Conservation (phyloP, 768 basidiomycete species). For the Neoboletus brunneissimus region DNA sequence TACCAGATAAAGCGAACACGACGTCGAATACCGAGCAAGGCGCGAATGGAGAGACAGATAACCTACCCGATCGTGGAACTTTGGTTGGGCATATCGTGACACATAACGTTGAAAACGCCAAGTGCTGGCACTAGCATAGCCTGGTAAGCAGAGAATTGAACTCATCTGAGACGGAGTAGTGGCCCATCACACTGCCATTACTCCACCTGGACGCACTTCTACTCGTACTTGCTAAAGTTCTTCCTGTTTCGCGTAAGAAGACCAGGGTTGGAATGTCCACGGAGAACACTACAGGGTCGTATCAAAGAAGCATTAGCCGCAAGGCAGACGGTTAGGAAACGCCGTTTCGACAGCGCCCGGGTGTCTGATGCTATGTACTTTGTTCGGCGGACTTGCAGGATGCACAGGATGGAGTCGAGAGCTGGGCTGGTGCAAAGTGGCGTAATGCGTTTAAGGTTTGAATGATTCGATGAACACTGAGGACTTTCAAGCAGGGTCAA, state of each 20-base stretch:
- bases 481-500: not conserved
- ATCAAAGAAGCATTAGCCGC: not conserved
- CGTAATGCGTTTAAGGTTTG: not conserved
- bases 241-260: conserved; percentile 6
- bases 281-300: not conserved
- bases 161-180: not conserved
- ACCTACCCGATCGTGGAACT: not conserved
- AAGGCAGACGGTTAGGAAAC: not conserved
- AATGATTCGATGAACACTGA: not conserved
- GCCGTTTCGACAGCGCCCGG: not conserved
- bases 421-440: not conserved
- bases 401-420: not conserved
- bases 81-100: not conserved
- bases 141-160: not conserved
- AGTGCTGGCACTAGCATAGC: not conserved
- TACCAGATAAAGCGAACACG: not conserved
- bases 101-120: not conserved
- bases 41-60: not conserved
- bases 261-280: not conserved
- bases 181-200: conserved; percentile 1
- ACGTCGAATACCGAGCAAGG: not conserved
- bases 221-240: not conserved
- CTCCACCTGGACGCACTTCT: not conserved
- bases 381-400: not conserved
- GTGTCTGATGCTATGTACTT: not conserved